Evolutionary conservation across 306 rosid species (phyloP).

Genomic region (Cicer cuneatum): DNA sequence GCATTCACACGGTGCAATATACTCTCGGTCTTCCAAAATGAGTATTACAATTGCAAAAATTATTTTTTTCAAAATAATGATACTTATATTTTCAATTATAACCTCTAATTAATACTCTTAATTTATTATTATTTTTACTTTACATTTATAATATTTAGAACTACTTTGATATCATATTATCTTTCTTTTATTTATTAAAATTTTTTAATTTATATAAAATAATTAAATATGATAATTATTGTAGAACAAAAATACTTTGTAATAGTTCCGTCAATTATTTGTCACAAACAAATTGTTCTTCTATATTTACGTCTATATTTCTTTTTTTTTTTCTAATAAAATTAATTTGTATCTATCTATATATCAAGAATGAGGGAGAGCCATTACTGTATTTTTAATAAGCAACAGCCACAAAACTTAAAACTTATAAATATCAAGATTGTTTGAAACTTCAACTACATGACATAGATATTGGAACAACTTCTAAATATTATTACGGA

Average conservation of each 20-base stretch:
- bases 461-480: conserved; percentile 4
- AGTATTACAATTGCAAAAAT: too few relatives aligned
- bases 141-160: too few relatives aligned
- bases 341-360: background rate
- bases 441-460: conserved; percentile 21
- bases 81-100: too few relatives aligned
- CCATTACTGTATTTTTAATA: background rate
- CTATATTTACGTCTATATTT: background rate
- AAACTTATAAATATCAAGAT: background rate
- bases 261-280: background rate
- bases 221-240: too few relatives aligned
- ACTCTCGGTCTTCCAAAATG: too few relatives aligned
- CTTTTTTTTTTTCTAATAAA: background rate
- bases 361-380: background rate
- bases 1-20: too few relatives aligned
- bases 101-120: too few relatives aligned
- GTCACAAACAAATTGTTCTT: background rate
- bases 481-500: background rate
- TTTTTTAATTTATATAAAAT: too few relatives aligned
- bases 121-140: too few relatives aligned
- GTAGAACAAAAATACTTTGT: background rate
- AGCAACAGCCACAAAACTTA: background rate
- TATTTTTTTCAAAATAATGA: too few relatives aligned
- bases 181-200: too few relatives aligned
- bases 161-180: too few relatives aligned